These are phyloP conservation scores for Pezicula neosporulosa DNA, from an alignment of 2,329 filamentous ascomycete species.

Conservation along the genomic window DNA sequence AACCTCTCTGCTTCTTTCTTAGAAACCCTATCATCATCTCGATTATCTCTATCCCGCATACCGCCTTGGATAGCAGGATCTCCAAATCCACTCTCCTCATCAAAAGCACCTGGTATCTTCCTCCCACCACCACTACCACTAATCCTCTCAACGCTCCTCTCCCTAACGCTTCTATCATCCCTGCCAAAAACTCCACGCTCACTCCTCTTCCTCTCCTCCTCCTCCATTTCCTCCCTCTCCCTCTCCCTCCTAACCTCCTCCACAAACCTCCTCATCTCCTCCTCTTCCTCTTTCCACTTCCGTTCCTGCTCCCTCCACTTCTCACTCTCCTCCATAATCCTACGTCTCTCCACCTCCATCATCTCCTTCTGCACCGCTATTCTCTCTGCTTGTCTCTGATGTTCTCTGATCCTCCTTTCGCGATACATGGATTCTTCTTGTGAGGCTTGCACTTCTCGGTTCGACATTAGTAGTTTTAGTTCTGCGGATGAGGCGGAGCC, in stretches of 20 bases:
- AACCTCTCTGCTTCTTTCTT: too few species aligned
- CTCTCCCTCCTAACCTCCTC: not conserved
- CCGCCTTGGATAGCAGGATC: too few species aligned
- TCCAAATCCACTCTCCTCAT: not conserved
- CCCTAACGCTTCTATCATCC: not conserved
- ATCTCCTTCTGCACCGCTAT: conserved; percentile 10
- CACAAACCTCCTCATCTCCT: conserved; percentile 11
- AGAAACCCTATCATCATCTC: too few species aligned
- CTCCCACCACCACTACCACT: too few species aligned
- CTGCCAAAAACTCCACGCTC: too few species aligned
- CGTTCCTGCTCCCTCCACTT: conserved; percentile 8
- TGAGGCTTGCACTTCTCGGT: too few species aligned
- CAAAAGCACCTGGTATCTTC: not conserved
- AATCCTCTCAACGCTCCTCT: too few species aligned
- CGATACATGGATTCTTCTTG: not conserved
- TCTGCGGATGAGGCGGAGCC: too few species aligned
- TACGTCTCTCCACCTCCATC: conserved; percentile 13
- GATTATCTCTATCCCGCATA: too few species aligned
- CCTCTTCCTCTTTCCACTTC: conserved; percentile 8
- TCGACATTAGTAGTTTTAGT: too few species aligned
- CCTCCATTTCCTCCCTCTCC: conserved; percentile 1
- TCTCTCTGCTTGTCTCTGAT: conserved; percentile 7
- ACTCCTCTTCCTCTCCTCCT: not conserved
- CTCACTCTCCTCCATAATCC: conserved; percentile 12
- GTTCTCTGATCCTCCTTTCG: conserved; percentile 5